These are phyloP conservation scores for Coprinellus micaceus DNA, from an alignment of 768 basidiomycete genomes.

Conservation along the genomic window DNA sequence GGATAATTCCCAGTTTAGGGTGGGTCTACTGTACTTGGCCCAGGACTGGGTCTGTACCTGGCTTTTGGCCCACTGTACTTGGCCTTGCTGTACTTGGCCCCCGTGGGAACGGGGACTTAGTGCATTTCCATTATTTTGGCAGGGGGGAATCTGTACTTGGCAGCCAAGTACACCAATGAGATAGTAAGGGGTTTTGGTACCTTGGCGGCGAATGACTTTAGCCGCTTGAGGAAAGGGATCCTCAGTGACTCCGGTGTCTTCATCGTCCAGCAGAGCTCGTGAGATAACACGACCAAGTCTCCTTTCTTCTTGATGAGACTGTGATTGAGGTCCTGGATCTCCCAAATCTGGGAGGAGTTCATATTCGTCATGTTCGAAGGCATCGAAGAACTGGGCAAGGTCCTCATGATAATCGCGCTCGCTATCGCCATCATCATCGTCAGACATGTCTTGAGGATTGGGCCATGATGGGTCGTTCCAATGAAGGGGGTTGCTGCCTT, in stretches of 20 bases:
- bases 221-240: constrained; percentile 12
- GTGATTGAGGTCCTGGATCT: constrained; percentile 4
- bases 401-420: not conserved
- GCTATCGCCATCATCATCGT: constrained; percentile 3
- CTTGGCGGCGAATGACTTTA: not conserved
- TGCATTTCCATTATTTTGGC: no score
- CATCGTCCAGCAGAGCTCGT: constrained; percentile 9
- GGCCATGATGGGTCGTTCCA: not conserved
- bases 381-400: not conserved
- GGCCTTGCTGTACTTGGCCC: no score
- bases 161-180: no score
- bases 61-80: no score
- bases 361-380: not conserved
- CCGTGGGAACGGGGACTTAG: no score
- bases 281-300: not conserved
- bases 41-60: no score
- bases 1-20: no score
- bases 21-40: no score
- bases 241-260: constrained; percentile 3
- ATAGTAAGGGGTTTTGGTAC: not conserved
- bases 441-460: not conserved
- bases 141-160: no score
- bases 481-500: not conserved
- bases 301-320: not conserved
- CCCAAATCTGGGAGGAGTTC: constrained; percentile 1